Evolutionary conservation across 176 grass and related monocot species (phyloP).

Genomic region (Tillandsia fasciculata): DNA sequence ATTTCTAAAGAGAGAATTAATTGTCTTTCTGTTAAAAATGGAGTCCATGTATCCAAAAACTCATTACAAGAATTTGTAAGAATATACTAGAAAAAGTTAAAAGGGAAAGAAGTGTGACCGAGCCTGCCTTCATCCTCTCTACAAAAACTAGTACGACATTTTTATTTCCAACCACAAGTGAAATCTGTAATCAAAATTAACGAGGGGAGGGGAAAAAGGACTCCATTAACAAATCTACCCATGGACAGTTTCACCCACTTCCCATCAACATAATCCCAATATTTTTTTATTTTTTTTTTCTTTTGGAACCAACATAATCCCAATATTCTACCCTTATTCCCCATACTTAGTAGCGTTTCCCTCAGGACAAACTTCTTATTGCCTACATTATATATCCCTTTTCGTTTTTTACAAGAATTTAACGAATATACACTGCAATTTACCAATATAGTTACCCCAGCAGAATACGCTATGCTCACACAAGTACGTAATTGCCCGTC

Average conservation of each 20-base stretch:
- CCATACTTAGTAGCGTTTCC: not conserved
- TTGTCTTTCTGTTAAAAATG: no score
- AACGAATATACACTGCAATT: constrained; percentile 1
- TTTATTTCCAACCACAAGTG: no score
- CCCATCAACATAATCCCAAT: not conserved
- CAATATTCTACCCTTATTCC: not conserved
- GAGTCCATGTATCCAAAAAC: no score
- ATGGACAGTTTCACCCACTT: not conserved
- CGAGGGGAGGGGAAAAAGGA: no score
- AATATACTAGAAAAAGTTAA: no score
- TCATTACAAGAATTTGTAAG: no score
- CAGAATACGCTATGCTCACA: not conserved
- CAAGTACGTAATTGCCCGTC: not conserved
- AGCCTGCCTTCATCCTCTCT: no score
- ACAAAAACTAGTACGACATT: no score
- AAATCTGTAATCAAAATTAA: no score
- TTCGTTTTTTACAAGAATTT: not conserved
- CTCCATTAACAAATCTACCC: not conserved
- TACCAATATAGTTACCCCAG: not conserved
- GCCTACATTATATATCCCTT: not conserved
- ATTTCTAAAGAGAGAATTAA: no score
- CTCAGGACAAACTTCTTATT: not conserved
- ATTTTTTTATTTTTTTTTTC: no score
- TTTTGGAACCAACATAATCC: not conserved
- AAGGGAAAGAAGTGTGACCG: no score